phyloP scores from a whole-genome alignment of 495 filamentous ascomycete genomes.

The Penicillium odoratum region DNA sequence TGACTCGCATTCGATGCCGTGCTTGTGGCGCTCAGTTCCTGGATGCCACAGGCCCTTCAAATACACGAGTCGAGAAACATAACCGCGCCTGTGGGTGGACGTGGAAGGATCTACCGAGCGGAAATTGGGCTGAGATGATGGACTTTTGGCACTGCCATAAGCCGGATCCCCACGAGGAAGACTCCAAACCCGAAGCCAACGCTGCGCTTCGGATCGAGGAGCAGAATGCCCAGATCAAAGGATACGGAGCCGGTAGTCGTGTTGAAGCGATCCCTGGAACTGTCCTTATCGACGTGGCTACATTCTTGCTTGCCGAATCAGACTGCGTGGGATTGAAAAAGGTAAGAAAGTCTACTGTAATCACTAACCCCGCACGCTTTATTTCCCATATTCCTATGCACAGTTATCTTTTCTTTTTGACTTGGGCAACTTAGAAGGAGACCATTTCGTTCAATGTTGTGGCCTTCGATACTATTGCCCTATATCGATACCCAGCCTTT shows the following conservation, averaged over 20 bases:
- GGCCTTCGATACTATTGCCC: conserved; percentile 93
- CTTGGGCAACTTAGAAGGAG: conserved; percentile 86
- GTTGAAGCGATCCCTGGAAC: conserved; percentile 62
- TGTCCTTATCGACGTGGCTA: conserved; percentile 79
- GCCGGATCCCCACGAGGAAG: conserved; percentile 55
- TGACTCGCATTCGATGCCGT: conserved; percentile 62
- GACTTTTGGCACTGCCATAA: conserved; percentile 99
- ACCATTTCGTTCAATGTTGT: conserved; percentile 55
- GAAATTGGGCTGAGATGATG: conserved; percentile 99
- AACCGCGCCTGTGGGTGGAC: conserved; percentile 24
- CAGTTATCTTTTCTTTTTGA: conserved; percentile 12
- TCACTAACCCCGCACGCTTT: conserved; percentile 10
- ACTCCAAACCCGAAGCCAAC: conserved; percentile 31
- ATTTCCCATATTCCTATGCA: conserved; percentile 6
- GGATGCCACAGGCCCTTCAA: conserved; percentile 3
- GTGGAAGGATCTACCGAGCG: conserved; percentile 97
- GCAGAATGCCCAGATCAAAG: conserved; percentile 56
- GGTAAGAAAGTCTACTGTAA: conserved; percentile 52
- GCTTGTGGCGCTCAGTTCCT: conserved; percentile 49
- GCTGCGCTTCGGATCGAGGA: conserved; percentile 30
- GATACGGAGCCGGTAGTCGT: conserved; percentile 72
- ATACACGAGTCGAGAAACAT: not conserved
- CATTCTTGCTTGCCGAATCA: conserved; percentile 62
- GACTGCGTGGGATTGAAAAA: conserved; percentile 61
- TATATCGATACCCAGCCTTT: conserved; percentile 47